These are phyloP conservation scores for Lasiodiplodia theobromae DNA, from an alignment of 2,329 filamentous ascomycete genomes.

Conservation along the genomic window DNA sequence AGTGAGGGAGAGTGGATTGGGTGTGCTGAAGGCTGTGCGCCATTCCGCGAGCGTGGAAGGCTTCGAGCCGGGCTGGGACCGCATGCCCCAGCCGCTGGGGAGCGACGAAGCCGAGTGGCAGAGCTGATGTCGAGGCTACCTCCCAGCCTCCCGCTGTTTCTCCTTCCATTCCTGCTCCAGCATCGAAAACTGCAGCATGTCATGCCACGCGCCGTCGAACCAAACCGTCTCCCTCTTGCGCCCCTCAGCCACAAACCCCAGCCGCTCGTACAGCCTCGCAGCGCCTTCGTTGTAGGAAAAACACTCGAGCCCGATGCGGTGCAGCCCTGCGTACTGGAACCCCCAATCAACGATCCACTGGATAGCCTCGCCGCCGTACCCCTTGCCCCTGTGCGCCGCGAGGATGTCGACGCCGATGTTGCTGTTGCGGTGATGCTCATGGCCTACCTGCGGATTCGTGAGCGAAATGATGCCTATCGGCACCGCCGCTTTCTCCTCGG, in stretches of 20 bases:
- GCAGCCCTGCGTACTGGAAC: constrained; percentile 53
- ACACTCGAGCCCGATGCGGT: constrained; percentile 52
- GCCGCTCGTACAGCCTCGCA: constrained; percentile 50
- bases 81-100: constrained; percentile 60
- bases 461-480: constrained; percentile 20
- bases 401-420: constrained; percentile 51
- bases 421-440: constrained; percentile 52
- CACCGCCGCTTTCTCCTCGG: background rate
- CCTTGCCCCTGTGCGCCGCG: constrained; percentile 44
- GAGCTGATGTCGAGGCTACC: background rate
- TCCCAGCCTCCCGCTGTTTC: background rate
- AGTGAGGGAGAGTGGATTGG: constrained; percentile 54
- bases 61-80: constrained; percentile 59
- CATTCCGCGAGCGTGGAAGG: constrained; percentile 37
- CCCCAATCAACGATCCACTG: constrained; percentile 57
- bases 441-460: background rate
- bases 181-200: background rate
- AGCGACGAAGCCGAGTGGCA: constrained; percentile 55
- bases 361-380: constrained; percentile 58
- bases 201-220: constrained; percentile 50
- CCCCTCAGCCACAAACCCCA: constrained; percentile 57
- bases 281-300: constrained; percentile 55
- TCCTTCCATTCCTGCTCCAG: constrained; percentile 8
- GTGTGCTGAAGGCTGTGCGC: constrained; percentile 54
- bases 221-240: constrained; percentile 52